phyloP scores from a whole-genome alignment of 352 stramenopile species.

The Hyaloperonospora brassicae region DNA sequence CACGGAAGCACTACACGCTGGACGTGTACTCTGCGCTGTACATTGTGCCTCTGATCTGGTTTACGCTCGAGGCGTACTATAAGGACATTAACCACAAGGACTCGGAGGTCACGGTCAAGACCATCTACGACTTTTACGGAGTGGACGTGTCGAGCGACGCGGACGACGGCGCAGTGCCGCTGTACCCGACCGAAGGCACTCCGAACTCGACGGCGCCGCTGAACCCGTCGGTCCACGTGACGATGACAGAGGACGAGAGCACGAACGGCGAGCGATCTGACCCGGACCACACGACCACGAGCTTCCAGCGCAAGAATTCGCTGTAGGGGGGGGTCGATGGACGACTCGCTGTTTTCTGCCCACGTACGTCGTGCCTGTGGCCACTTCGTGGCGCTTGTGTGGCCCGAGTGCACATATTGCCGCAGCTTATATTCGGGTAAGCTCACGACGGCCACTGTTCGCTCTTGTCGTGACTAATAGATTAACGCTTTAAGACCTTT shows the following conservation, averaged over 20 bases:
- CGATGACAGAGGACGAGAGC: conserved; percentile 31
- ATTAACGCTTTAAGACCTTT: conserved; percentile 1
- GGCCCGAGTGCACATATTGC: no score
- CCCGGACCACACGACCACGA: conserved; percentile 17
- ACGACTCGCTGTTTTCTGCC: conserved; percentile 1
- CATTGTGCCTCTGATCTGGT: conserved; percentile 81
- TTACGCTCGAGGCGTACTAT: conserved; percentile 69
- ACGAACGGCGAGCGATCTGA: conserved; percentile 27
- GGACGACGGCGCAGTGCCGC: conserved; percentile 17
- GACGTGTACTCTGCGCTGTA: conserved; percentile 87
- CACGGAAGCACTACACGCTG: conserved; percentile 87
- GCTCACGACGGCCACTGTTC: not conserved
- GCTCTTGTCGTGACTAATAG: conserved; percentile 10
- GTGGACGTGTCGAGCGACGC: conserved; percentile 30
- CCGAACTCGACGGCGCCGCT: conserved; percentile 7
- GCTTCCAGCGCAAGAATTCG: conserved; percentile 46
- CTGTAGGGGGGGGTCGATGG: conserved; percentile 27
- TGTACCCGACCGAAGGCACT: conserved; percentile 14
- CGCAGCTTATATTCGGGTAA: no score
- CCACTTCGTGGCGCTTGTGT: not conserved
- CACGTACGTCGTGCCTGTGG: not conserved
- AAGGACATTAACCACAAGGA: conserved; percentile 82
- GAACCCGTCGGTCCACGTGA: conserved; percentile 25
- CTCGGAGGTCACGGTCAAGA: conserved; percentile 49
- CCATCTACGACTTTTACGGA: conserved; percentile 59